These are phyloP conservation scores for Pigoraptor vietnamica DNA, from an alignment of 78 protist species.

Conservation along the genomic window DNA sequence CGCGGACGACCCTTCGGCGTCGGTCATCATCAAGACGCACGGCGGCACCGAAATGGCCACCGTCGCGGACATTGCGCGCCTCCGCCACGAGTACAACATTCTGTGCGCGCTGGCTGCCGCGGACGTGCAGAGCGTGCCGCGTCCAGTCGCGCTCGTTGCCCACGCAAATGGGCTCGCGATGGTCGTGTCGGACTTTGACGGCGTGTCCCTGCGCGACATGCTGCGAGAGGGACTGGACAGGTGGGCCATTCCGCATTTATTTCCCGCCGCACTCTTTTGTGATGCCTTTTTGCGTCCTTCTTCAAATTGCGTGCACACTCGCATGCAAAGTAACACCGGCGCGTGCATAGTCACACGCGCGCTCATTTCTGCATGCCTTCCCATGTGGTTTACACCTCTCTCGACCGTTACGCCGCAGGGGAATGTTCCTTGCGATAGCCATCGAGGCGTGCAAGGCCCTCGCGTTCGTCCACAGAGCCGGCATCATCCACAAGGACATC, in stretches of 20 bases:
- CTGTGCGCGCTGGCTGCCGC: background rate
- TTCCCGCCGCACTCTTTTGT: too few relatives aligned
- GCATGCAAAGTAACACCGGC: too few relatives aligned
- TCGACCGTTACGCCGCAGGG: too few relatives aligned
- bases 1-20: background rate
- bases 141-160: background rate
- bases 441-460: background rate
- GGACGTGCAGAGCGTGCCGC: background rate
- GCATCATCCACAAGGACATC: background rate
- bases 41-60: background rate
- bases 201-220: background rate
- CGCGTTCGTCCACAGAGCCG: background rate
- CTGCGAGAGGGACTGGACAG: background rate
- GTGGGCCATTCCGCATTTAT: too few relatives aligned
- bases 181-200: background rate
- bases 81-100: background rate
- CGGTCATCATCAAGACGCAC: background rate
- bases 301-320: too few relatives aligned
- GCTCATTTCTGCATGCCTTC: too few relatives aligned
- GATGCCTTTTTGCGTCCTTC: background rate
- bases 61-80: background rate
- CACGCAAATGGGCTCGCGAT: background rate
- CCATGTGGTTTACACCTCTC: too few relatives aligned
- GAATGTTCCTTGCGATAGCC: background rate
- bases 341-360: too few relatives aligned